Evolutionary conservation across 176 grass and related monocot species (phyloP), one percentile per base, ranked within the genome.

Genomic region (Rhipidocladum racemiflorum): DNA sequence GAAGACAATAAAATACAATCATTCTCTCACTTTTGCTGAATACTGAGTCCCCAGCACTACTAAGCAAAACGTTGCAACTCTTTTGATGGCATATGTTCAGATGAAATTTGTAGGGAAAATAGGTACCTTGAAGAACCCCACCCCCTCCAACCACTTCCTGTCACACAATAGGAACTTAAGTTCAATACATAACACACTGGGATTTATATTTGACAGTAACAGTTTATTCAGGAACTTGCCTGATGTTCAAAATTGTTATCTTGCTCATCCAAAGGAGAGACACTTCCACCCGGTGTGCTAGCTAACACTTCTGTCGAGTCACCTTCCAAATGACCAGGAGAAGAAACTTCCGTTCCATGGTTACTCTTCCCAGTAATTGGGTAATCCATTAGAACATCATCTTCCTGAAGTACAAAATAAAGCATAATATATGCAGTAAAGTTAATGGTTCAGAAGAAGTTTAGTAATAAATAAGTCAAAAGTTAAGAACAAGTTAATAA

Each of bases 321-420:
- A 32, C 53, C 45, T 53, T 81, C 73, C 55, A 84, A 40, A 88
- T 75, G 67, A 88, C 36, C 30, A 61, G 66, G 66, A 70, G 89
- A 68, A 51, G 43, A 64, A 84, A 76, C 46, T 65, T 56, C 74
- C 49, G 62, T 64, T 79, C 86, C 61, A 70, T n/a, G 14, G 54
- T 25, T 81, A 66, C 49, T 35, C 59, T 32, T 29, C 25, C 76
- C 80, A 38, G 30, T 49, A 50, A 84, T 45, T 68, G 59, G 29
- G 65, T 38, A 6, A 35, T 84, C 54, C 53, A 82, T 64, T 21
- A 81, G 60, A n/a, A 89, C 53, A 51, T 65, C 28, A 32, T 79
- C 62, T 78, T 57, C 92, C 92, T 94, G 53, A 86, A 85, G 51
- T 32, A 78, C 24, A 79, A 75, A 87, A 29, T 54, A 82, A 25